phyloP scores from a whole-genome alignment of 176 grass and related monocot species.

The Oryza australiensis region DNA sequence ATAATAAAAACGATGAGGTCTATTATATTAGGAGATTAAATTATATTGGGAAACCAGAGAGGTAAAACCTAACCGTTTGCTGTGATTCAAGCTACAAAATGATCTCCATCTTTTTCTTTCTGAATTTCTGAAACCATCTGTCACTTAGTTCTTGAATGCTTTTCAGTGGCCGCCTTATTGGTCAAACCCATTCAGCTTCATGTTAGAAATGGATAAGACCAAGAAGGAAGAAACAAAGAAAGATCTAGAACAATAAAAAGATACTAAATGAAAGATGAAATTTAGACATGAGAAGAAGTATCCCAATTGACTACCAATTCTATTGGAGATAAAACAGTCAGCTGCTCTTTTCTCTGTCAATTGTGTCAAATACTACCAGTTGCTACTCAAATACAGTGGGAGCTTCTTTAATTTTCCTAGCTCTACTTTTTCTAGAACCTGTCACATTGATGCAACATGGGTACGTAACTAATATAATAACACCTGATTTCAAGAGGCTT shows the following conservation, averaged over 20 bases:
- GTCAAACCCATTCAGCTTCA: background rate
- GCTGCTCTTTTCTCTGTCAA: slow-evolving; percentile 6
- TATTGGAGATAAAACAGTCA: slow-evolving; percentile 5
- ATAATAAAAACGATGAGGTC: no score
- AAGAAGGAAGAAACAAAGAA: slow-evolving; percentile 8
- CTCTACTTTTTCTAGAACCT: background rate
- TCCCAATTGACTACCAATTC: slow-evolving; percentile 18
- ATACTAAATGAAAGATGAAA: background rate
- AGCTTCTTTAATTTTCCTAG: background rate
- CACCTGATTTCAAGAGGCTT: background rate
- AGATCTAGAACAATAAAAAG: slow-evolving; percentile 9
- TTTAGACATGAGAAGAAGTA: slow-evolving; percentile 8
- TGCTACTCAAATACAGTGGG: background rate
- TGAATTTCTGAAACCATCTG: background rate
- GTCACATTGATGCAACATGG: background rate
- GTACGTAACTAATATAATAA: background rate
- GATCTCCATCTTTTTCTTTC: background rate
- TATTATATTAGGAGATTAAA: background rate
- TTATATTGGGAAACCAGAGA: background rate
- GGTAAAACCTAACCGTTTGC: background rate
- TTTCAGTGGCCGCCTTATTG: background rate
- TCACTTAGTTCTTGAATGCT: background rate
- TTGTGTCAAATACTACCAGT: background rate
- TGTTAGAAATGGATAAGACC: slow-evolving; percentile 35
- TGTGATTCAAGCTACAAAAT: no score